Conservation (phyloP, 2,329 filamentous ascomycete species). For the Calonectria pteridis region DNA sequence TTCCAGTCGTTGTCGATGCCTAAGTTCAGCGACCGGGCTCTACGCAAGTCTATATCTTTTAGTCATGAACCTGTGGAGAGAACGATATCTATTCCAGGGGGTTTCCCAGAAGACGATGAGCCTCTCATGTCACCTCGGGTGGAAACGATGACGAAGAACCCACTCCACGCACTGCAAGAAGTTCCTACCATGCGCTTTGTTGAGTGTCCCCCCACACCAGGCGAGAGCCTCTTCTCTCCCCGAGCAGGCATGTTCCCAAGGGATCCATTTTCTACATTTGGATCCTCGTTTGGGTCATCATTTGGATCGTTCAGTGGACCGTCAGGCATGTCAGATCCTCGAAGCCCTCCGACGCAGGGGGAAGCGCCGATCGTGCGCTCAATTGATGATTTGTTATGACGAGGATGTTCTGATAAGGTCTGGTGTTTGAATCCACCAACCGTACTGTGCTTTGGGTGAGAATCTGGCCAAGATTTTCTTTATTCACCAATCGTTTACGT, state of each 20-base stretch:
- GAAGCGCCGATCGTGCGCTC: conserved; percentile 81
- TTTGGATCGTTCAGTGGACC: conserved; percentile 61
- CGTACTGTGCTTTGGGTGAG: neutral
- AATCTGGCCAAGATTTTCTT: neutral
- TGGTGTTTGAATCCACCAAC: neutral
- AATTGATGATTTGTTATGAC: conserved; percentile 81
- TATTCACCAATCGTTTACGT: conserved; percentile 15
- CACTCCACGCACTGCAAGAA: conserved; percentile 64
- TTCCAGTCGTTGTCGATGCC: conserved; percentile 55
- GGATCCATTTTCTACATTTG: conserved; percentile 65
- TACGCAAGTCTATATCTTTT: neutral
- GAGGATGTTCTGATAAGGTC: neutral
- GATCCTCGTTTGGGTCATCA: conserved; percentile 25
- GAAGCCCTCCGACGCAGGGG: conserved; percentile 80
- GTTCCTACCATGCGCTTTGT: conserved; percentile 65
- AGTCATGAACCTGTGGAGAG: conserved; percentile 46
- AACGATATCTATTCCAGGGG: conserved; percentile 51
- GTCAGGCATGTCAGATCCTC: conserved; percentile 70
- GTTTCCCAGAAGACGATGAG: conserved; percentile 62
- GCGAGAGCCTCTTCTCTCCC: conserved; percentile 66
- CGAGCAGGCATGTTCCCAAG: conserved; percentile 65
- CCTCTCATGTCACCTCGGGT: conserved; percentile 78
- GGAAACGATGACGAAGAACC: conserved; percentile 79
- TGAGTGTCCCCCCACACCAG: conserved; percentile 65
- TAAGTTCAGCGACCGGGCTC: conserved; percentile 36